Conservation (phyloP, 768 basidiomycete genomes). For the Tylopilus sp. region DNA sequence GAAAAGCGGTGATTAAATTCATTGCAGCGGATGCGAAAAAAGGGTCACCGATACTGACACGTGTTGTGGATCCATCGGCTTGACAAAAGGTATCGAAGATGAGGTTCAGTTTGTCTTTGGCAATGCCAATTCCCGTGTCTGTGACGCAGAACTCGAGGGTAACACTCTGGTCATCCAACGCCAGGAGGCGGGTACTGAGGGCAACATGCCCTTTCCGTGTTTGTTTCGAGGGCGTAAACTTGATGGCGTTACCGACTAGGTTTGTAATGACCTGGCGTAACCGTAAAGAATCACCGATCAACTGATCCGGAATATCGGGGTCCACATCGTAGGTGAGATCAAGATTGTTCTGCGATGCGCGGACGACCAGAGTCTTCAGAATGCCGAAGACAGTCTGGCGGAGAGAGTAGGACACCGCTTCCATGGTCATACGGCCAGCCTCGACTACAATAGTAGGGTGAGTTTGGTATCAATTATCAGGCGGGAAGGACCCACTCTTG, state of each 20-base stretch:
- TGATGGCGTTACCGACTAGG: constrained; percentile 93
- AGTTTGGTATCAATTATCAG: neutral
- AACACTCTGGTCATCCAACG: constrained; percentile 76
- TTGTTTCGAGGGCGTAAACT: constrained; percentile 86
- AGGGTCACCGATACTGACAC: constrained; percentile 50
- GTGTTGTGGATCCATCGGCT: constrained; percentile 95
- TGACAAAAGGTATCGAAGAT: constrained; percentile 99
- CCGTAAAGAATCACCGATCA: constrained; percentile 94
- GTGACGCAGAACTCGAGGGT: constrained; percentile 96
- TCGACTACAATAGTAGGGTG: constrained; percentile 60
- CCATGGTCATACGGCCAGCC: constrained; percentile 99
- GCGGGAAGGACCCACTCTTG: constrained; percentile 73
- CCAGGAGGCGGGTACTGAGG: constrained; percentile 76
- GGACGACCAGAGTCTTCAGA: constrained; percentile 95
- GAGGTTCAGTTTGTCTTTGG: constrained; percentile 94
- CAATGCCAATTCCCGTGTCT: constrained; percentile 98
- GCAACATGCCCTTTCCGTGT: constrained; percentile 85
- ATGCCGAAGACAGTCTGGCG: constrained; percentile 98
- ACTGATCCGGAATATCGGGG: constrained; percentile 91
- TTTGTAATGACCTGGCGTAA: constrained; percentile 95
- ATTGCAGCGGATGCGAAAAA: constrained; percentile 7
- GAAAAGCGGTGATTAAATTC: constrained; percentile 15
- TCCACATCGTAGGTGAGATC: constrained; percentile 97
- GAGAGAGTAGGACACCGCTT: constrained; percentile 95
- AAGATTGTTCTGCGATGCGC: constrained; percentile 93